phyloP scores from a whole-genome alignment of 208 protist species.

The Herpetomonas samuelpessoai region DNA sequence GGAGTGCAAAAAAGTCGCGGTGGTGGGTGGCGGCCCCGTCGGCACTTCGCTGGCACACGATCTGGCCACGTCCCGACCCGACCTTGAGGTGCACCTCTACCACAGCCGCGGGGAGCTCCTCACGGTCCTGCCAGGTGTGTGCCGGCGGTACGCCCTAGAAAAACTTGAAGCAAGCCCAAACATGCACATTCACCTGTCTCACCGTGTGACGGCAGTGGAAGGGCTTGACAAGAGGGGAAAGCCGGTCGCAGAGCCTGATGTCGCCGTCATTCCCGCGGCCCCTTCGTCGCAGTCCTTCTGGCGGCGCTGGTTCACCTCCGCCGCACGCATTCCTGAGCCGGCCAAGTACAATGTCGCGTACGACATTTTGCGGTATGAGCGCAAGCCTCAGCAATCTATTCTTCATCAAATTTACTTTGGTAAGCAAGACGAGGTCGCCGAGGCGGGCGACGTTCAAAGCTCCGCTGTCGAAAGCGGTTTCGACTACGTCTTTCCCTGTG shows the following conservation, averaged over 20 bases:
- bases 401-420: conserved; percentile 77
- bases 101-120: conserved; percentile 63
- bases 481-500: conserved; percentile 83
- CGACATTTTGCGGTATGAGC: conserved; percentile 46
- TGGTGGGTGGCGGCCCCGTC: conserved; percentile 83
- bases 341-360: conserved; percentile 40
- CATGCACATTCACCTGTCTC: conserved; percentile 45
- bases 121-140: conserved; percentile 53
- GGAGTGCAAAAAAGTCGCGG: conserved; percentile 70
- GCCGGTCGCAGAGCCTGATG: conserved; percentile 6
- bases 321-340: conserved; percentile 17
- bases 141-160: conserved; percentile 54
- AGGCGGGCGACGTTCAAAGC: conserved; percentile 25
- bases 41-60: conserved; percentile 70
- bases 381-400: conserved; percentile 57
- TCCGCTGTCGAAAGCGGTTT: conserved; percentile 37
- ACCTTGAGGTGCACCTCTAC: conserved; percentile 75
- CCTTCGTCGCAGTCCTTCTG: conserved; percentile 11
- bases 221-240: conserved; percentile 25
- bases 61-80: conserved; percentile 47
- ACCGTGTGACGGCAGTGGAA: conserved; percentile 54
- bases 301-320: conserved; percentile 17
- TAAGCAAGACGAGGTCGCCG: conserved; percentile 27
- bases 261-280: neutral
- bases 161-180: conserved; percentile 50